phyloP scores from a whole-genome alignment of 495 filamentous ascomycete genomes.

The Trichoderma erinaceum region DNA sequence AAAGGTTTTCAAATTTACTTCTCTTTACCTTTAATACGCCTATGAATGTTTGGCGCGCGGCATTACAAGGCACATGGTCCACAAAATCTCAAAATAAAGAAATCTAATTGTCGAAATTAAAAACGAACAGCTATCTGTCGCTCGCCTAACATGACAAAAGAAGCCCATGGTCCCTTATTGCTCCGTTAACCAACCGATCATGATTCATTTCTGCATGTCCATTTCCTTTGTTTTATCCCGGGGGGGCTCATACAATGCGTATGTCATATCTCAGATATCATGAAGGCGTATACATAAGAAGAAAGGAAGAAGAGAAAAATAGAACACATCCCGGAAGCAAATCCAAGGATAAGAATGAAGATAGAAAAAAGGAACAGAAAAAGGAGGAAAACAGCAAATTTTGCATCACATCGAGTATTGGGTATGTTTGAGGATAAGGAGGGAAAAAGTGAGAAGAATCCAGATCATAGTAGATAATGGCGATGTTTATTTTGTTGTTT shows the following conservation, averaged over 20 bases:
- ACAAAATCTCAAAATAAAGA: not conserved
- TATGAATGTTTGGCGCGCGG: too few relatives aligned
- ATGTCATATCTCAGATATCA: not conserved
- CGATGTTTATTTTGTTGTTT: not conserved
- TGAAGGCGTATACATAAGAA: not conserved
- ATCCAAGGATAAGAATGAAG: not conserved
- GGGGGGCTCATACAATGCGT: not conserved
- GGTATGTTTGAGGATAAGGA: not conserved
- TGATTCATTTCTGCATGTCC: not conserved
- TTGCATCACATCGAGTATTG: not conserved
- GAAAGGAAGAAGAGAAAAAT: not conserved
- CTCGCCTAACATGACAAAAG: not conserved
- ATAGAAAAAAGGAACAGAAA: not conserved
- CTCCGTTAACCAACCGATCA: not conserved
- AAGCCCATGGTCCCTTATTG: not conserved
- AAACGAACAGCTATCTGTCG: not conserved
- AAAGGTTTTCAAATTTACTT: too few relatives aligned
- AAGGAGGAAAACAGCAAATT: not conserved
- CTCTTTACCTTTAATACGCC: too few relatives aligned
- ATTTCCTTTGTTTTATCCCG: not conserved
- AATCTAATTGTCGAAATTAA: not conserved
- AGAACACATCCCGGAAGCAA: not conserved
- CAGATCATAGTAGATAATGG: not conserved
- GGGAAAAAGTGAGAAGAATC: not conserved
- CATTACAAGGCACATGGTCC: not conserved